These are phyloP conservation scores for Euclidium syriacum DNA, from an alignment of 345 rosid species.

Conservation along the genomic window DNA sequence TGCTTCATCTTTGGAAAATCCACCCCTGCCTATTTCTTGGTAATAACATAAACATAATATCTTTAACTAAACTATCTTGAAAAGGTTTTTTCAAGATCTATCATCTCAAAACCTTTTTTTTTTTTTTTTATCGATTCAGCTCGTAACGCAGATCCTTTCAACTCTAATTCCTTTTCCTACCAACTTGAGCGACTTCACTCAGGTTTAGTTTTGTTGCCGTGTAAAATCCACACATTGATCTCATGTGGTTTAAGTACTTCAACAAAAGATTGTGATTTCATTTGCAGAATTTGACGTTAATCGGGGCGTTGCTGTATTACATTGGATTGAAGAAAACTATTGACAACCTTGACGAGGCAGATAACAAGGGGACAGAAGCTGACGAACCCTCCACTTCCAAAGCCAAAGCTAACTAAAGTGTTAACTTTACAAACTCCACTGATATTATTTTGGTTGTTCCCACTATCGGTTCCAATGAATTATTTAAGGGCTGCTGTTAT, in stretches of 20 bases:
- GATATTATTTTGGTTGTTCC: background rate
- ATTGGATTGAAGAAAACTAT: conserved; percentile 24
- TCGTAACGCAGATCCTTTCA: conserved; percentile 24
- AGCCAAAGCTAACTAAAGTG: conserved; percentile 5
- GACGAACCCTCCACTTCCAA: conserved; percentile 15
- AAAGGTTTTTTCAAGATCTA: background rate
- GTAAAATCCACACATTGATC: background rate
- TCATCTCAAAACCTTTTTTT: background rate
- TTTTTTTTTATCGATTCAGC: conserved; percentile 25
- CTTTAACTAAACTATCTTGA: too few species aligned
- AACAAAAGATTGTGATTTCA: background rate
- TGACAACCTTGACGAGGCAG: conserved; percentile 13
- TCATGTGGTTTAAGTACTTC: background rate
- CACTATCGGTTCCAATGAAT: too few species aligned
- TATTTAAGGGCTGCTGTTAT: too few species aligned
- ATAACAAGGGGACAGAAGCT: conserved; percentile 7
- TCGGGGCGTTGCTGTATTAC: conserved; percentile 29
- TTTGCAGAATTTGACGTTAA: conserved; percentile 28
- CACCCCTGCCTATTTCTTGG: conserved; percentile 32
- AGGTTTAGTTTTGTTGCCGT: conserved; percentile 12
- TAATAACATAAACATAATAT: background rate
- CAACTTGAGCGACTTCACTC: conserved; percentile 30
- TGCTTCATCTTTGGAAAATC: conserved; percentile 35
- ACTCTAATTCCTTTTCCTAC: conserved; percentile 28
- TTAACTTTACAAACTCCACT: background rate